These are phyloP conservation scores for Elymus sibiricus DNA, from an alignment of 176 grass and related monocot genomes.

Conservation along the genomic window DNA sequence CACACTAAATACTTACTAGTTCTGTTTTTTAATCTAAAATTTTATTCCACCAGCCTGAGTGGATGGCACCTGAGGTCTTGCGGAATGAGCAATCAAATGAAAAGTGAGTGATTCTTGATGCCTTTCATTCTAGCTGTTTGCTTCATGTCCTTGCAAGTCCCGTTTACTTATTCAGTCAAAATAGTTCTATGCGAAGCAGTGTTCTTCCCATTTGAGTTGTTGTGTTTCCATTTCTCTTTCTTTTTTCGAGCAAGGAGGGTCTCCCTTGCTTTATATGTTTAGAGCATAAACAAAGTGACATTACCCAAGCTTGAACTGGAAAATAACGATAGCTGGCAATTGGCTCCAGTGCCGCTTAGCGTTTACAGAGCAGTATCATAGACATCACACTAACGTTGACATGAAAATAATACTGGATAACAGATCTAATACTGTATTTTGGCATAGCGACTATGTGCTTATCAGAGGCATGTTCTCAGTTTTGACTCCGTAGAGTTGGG, in stretches of 20 bases:
- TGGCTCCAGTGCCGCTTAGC: not conserved
- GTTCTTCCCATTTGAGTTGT: constrained; percentile 1
- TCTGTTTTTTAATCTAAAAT: not conserved
- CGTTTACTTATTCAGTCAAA: constrained; percentile 7
- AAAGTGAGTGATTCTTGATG: constrained; percentile 61
- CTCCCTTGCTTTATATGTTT: not conserved
- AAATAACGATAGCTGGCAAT: not conserved
- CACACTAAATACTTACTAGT: not conserved
- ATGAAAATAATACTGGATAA: not conserved
- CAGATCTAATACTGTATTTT: not conserved
- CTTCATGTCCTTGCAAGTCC: not conserved
- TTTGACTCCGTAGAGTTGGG: not conserved
- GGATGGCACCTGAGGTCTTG: constrained; percentile 99
- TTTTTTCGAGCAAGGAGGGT: not conserved
- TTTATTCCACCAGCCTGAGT: constrained; percentile 65
- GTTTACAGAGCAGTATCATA: not conserved
- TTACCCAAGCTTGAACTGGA: not conserved
- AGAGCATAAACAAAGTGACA: not conserved
- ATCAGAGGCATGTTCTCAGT: not conserved
- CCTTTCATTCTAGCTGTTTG: not conserved
- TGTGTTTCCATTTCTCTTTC: not conserved
- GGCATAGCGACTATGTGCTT: not conserved
- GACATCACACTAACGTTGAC: not conserved
- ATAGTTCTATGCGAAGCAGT: not conserved
- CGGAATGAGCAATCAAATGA: constrained; percentile 98